Conservation (phyloP, 2,329 filamentous ascomycete species). For the Ophiocordyceps camponoti-floridani region DNA sequence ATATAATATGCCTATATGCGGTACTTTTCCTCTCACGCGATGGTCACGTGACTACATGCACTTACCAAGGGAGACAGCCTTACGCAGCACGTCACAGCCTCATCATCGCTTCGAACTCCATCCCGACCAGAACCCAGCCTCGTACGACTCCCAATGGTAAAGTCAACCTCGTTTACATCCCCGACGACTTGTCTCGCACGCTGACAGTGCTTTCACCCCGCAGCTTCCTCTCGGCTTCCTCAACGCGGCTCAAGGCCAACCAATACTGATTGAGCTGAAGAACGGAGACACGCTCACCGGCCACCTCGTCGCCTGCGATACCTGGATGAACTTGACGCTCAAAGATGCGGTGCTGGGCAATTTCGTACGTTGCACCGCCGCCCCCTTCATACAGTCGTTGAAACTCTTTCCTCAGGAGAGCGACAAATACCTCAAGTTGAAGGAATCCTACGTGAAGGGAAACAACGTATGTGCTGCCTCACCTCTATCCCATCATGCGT, state of each 20-base stretch:
- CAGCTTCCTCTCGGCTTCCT: conserved; percentile 65
- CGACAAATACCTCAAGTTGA: conserved; percentile 80
- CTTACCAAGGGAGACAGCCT: too few relatives aligned
- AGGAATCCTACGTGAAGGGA: conserved; percentile 90
- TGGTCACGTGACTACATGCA: too few relatives aligned
- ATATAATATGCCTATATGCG: too few relatives aligned
- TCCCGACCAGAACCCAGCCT: not conserved
- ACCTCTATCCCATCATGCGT: not conserved
- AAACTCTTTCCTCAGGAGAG: conserved; percentile 42
- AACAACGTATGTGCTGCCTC: conserved; percentile 61
- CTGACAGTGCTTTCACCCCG: conserved; percentile 2
- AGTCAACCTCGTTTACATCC: not conserved
- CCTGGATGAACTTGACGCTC: conserved; percentile 97
- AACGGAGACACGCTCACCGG: conserved; percentile 96
- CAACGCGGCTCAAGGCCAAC: conserved; percentile 90
- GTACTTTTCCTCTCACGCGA: too few relatives aligned
- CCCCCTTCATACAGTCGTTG: not conserved
- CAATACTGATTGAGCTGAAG: conserved; percentile 95
- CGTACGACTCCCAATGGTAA: not conserved
- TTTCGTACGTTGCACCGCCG: conserved; percentile 30
- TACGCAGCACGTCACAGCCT: too few relatives aligned
- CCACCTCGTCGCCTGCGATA: conserved; percentile 90
- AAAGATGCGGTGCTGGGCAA: conserved; percentile 96
- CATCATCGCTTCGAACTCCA: too few relatives aligned
- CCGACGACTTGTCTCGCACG: not conserved